Percentiles rank a stretch among this genome's conserved stretches.
Evolutionary conservation across 495 filamentous ascomycete species (phyloP).

Genomic region (Tuber calosporum): DNA sequence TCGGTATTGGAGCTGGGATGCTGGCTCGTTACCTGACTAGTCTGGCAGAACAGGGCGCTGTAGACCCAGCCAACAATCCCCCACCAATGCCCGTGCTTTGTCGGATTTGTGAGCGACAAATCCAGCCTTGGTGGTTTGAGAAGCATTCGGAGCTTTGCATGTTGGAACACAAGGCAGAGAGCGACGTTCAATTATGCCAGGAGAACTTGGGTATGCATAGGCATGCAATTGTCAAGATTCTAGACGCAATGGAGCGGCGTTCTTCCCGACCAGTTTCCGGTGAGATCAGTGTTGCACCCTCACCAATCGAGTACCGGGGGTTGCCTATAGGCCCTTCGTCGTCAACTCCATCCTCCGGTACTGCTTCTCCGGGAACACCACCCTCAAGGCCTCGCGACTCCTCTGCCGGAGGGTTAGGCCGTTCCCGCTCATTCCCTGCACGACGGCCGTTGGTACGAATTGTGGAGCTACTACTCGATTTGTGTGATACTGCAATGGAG

Average conservation of each 20-base stretch:
- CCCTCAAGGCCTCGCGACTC: constrained; percentile 70
- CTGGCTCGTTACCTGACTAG: constrained; percentile 86
- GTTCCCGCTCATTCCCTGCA: constrained; percentile 77
- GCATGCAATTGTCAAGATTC: constrained; percentile 87
- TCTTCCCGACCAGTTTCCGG: constrained; percentile 57
- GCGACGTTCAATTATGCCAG: constrained; percentile 93
- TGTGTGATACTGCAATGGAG: constrained; percentile 92
- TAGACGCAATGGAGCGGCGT: constrained; percentile 83
- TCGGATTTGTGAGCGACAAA: constrained; percentile 94
- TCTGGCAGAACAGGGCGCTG: constrained; percentile 74
- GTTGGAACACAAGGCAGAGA: constrained; percentile 91
- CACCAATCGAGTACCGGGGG: constrained; percentile 83
- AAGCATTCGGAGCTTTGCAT: constrained; percentile 95
- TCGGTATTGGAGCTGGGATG: constrained; percentile 90
- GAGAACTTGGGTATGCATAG: constrained; percentile 90
- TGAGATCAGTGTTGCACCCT: constrained; percentile 49
- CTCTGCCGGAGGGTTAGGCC: constrained; percentile 60
- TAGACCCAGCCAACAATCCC: constrained; percentile 73
- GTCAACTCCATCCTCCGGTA: constrained; percentile 54
- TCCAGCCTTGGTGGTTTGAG: constrained; percentile 99
- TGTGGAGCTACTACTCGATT: constrained; percentile 85
- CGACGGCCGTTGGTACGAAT: constrained; percentile 82
- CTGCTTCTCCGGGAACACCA: constrained; percentile 60
- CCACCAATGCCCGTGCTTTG: constrained; percentile 85
- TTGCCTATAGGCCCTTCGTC: constrained; percentile 74